Percentiles rank a stretch among this genome's conserved stretches.
Evolutionary conservation across 2,329 filamentous ascomycete genomes (phyloP).

Genomic region (Cladosporium sp.): DNA sequence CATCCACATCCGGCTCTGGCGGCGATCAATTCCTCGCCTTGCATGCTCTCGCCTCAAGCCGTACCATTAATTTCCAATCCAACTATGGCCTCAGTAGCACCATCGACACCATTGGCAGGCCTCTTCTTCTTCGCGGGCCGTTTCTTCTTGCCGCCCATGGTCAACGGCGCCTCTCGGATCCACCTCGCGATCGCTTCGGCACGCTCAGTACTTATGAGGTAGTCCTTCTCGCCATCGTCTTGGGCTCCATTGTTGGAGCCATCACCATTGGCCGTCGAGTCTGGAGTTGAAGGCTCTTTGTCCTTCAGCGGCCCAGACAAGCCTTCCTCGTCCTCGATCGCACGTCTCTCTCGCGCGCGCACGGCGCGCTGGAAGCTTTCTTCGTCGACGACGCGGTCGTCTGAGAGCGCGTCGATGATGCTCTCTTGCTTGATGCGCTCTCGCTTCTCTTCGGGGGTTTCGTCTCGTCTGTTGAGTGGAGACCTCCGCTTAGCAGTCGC

Average conservation of each 20-base stretch:
- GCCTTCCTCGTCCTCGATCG: conserved; percentile 57
- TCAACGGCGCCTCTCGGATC: conserved; percentile 56
- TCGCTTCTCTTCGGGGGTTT: conserved; percentile 56
- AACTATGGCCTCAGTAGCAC: background rate
- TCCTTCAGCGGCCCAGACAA: conserved; percentile 37
- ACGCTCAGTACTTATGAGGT: conserved; percentile 64
- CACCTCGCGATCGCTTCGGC: conserved; percentile 69
- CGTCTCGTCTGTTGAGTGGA: conserved; percentile 26
- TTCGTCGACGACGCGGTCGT: conserved; percentile 68
- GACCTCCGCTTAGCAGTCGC: conserved; percentile 7
- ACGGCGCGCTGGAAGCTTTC: conserved; percentile 65
- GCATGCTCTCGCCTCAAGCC: background rate
- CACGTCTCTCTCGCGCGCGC: conserved; percentile 58
- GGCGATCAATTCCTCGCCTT: background rate
- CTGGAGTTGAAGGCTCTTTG: conserved; percentile 21
- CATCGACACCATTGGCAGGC: conserved; percentile 19
- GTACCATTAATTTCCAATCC: background rate
- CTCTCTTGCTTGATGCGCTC: conserved; percentile 63
- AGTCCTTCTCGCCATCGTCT: conserved; percentile 67
- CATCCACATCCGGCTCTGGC: background rate
- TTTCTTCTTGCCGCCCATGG: conserved; percentile 38
- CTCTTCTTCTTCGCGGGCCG: conserved; percentile 35
- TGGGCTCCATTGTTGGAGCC: conserved; percentile 59
- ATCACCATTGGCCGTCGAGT: background rate
- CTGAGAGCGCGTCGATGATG: conserved; percentile 65